phyloP scores from a whole-genome alignment of 2,329 filamentous ascomycete species.

The Ascosphaera apis region DNA sequence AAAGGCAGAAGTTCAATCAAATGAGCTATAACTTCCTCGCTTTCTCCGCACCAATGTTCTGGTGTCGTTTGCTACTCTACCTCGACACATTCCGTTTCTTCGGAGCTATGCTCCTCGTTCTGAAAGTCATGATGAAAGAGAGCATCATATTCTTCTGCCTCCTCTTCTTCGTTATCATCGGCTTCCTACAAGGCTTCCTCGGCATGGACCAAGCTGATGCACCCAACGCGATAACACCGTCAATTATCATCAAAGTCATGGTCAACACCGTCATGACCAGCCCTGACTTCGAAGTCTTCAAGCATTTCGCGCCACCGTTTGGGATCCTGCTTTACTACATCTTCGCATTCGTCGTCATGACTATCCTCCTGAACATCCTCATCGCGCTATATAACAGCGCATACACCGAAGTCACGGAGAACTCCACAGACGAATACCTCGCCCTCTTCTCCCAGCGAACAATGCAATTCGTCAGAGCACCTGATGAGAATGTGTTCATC shows the following conservation, averaged over 20 bases:
- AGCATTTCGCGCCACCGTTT: conserved; percentile 77
- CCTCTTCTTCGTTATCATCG: conserved; percentile 50
- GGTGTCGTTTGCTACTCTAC: conserved; percentile 77
- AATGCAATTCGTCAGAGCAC: conserved; percentile 87
- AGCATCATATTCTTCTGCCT: conserved; percentile 92
- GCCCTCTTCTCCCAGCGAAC: conserved; percentile 85
- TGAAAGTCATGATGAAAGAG: conserved; percentile 88
- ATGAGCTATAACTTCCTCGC: conserved; percentile 87
- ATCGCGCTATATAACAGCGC: conserved; percentile 95
- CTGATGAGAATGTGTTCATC: conserved; percentile 96
- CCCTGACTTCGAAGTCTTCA: conserved; percentile 75
- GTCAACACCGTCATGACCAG: conserved; percentile 78
- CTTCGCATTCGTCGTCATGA: conserved; percentile 90
- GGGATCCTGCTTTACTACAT: conserved; percentile 91
- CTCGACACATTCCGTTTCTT: conserved; percentile 90
- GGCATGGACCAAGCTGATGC: conserved; percentile 69
- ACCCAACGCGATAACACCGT: conserved; percentile 27
- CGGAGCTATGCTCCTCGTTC: conserved; percentile 88
- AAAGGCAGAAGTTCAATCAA: conserved; percentile 44
- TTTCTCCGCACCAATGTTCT: conserved; percentile 89
- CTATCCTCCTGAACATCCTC: conserved; percentile 73
- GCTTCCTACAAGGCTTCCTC: conserved; percentile 82
- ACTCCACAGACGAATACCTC: conserved; percentile 88
- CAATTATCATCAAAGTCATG: conserved; percentile 32
- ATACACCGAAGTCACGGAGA: conserved; percentile 81